Base-by-base conservation (phyloP, 805 yeast species). In the Hanseniaspora meyeri region DNA sequence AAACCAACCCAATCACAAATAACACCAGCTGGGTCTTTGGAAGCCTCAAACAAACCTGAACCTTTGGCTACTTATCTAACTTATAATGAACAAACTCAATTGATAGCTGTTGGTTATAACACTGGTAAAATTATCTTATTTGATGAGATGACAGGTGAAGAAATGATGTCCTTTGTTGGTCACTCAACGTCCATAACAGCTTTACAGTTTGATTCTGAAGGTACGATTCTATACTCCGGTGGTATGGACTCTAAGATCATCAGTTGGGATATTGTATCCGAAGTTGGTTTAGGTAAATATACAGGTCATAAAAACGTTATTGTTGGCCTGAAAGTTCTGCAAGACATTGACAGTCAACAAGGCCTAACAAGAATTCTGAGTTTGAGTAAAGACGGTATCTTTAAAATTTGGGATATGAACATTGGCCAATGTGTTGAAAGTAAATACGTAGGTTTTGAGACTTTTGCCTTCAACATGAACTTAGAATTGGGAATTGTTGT, bases 191-290 rank as follows among this genome's bases (percentile, higher is more conserved):
- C 87, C 1, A 73, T 93, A n/a, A 77, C 90, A 2, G 66, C 74
- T 16, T 72, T 93, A 47, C 67, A 70, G 53, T 93, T 91, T 64
- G 96, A 90, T 66, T 63, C 68, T 16, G 81, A 83, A 40, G 97
- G 97, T 48, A 89, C 97, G 0, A 74, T 93, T 60, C 72, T 93
- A 17, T 77, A 83, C 36, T 85, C 95, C 6, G 98, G 97, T 2
- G 83, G 96, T 0, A 78, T 79, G 50, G 99, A 93, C 68, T 78
- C 96, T 4, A 74, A 79, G 55, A 80, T 91, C 37, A 84, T 93
- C 60, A 75, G 89, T 62, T 93, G 99, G 99, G 99, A 93, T 72
- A 77, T 93, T 56, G 90, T 93, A 16, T 85, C 87, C 10, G 99
- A 93, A 73, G 81, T 79, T 31, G 99, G 99, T 12, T 70, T 91